These are phyloP conservation scores for Pleurozium schreberi DNA, from an alignment of 225 moss, liverwort and hornwort genomes.

Conservation along the genomic window DNA sequence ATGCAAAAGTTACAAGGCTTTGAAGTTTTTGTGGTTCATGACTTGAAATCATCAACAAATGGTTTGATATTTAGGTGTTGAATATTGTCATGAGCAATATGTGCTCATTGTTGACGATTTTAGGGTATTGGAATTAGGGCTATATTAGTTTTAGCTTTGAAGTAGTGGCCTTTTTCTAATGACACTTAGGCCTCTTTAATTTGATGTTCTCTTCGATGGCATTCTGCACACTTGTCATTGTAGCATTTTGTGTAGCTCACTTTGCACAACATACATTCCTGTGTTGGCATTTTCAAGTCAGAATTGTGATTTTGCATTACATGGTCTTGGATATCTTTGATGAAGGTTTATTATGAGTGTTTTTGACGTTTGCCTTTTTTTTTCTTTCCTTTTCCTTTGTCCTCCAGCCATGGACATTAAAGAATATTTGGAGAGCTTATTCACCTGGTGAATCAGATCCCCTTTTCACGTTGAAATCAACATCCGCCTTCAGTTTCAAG, in stretches of 20 bases:
- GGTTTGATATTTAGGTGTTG: too few species aligned
- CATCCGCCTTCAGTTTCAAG: slow-evolving; percentile 12
- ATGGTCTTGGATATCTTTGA: background rate
- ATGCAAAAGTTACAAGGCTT: background rate
- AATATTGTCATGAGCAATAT: background rate
- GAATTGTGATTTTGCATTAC: background rate
- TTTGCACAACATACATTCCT: background rate
- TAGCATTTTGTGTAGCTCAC: background rate
- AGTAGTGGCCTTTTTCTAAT: background rate
- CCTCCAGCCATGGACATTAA: slow-evolving; percentile 19
- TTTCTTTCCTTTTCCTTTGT: background rate
- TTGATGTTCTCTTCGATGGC: background rate
- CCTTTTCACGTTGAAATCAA: slow-evolving; percentile 17
- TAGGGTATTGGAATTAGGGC: background rate
- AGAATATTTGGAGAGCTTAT: slow-evolving; percentile 28
- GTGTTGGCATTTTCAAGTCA: background rate
- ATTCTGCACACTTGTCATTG: background rate
- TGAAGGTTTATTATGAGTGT: background rate
- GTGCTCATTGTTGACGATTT: background rate
- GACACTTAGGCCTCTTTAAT: background rate
- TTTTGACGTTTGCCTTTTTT: background rate
- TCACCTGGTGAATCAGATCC: slow-evolving; percentile 21
- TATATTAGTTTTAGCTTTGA: background rate
- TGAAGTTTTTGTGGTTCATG: background rate
- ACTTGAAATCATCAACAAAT: background rate